A percentile compares a stretch with the other conserved stretches of the same genome.
Conservation (phyloP, 192 early-diverging fungal species). For the Phycomyces nitens region DNA sequence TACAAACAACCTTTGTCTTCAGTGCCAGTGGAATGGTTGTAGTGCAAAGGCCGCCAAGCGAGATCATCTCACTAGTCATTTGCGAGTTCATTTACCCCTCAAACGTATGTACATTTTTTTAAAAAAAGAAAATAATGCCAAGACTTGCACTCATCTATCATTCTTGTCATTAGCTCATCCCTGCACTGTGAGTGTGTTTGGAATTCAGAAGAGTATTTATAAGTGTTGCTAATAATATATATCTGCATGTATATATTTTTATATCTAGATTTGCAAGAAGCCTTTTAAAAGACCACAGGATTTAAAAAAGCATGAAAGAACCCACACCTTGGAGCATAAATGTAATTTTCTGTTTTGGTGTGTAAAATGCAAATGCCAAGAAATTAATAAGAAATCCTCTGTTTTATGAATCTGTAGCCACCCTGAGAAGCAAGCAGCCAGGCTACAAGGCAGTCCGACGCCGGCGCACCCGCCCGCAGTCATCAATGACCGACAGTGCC, state of each 20-base stretch:
- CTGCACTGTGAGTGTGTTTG: constrained; percentile 3
- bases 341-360: not conserved
- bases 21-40: constrained; percentile 87
- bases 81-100: constrained; percentile 27
- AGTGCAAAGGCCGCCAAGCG: constrained; percentile 36
- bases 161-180: constrained; percentile 11
- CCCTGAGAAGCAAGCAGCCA: constrained; percentile 28
- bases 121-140: not conserved
- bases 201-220: not conserved
- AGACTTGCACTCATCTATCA: not conserved
- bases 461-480: not conserved
- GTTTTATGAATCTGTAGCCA: constrained; percentile 1
- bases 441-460: constrained; percentile 28
- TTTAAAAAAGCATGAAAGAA: constrained; percentile 90
- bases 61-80: constrained; percentile 30
- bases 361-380: not conserved
- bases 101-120: constrained; percentile 23
- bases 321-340: constrained; percentile 55
- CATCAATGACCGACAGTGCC: no score
- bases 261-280: constrained; percentile 42
- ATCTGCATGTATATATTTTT: not conserved
- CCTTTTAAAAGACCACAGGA: constrained; percentile 95
- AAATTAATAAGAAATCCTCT: no score
- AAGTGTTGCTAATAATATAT: not conserved
- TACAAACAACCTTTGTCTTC: constrained; percentile 80